Percentiles rank a stretch among this genome's conserved stretches.
These are phyloP conservation scores for Metschnikowia gruessii DNA, from an alignment of 805 yeast species.

Conservation along the genomic window DNA sequence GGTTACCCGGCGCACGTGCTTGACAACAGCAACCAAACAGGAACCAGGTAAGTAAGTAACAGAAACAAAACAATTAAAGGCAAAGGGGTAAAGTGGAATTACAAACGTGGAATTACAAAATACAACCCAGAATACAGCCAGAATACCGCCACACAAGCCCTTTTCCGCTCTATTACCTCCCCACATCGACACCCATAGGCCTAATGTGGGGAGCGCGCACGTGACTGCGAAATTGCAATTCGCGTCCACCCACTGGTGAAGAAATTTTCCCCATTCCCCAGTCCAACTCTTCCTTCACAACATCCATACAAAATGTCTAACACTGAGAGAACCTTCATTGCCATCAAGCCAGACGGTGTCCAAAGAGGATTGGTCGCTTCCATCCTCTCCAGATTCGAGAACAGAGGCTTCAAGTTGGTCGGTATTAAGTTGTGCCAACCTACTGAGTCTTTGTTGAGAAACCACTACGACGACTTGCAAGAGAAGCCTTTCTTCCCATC, in stretches of 20 bases:
- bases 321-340: conserved; percentile 87
- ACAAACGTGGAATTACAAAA: no score
- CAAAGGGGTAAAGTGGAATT: no score
- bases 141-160: no score
- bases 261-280: conserved; percentile 1
- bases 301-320: conserved; percentile 41
- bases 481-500: conserved; percentile 98
- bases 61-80: no score
- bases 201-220: conserved; percentile 6
- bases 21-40: no score
- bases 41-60: no score
- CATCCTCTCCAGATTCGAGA: conserved; percentile 90
- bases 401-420: conserved; percentile 96
- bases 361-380: conserved; percentile 95
- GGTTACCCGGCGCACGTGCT: no score
- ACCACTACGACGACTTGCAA: conserved; percentile 95
- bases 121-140: no score
- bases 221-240: conserved; percentile 2
- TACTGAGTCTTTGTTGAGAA: conserved; percentile 79
- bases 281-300: neutral
- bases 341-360: conserved; percentile 99
- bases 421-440: conserved; percentile 91
- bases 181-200: neutral
- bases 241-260: conserved; percentile 5
- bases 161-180: no score